phyloP scores from a whole-genome alignment of 2,329 filamentous ascomycete genomes.

The Exserohilum turcica region DNA sequence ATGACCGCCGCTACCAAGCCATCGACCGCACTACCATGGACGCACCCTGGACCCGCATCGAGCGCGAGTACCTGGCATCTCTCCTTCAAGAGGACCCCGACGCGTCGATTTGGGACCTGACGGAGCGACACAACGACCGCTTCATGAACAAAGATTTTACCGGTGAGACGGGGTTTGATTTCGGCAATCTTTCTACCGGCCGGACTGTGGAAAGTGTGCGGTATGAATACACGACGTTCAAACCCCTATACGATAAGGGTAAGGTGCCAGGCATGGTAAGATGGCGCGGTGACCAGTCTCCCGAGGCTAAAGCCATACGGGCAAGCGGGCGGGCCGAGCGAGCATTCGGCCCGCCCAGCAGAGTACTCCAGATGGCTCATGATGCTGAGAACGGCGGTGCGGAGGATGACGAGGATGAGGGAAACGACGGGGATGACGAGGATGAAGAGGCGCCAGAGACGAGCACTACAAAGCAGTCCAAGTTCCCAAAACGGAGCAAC shows the following conservation, averaged over 20 bases:
- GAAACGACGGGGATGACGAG: background rate
- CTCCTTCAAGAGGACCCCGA: conserved; percentile 21
- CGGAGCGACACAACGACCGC: conserved; percentile 32
- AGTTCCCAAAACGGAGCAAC: no score
- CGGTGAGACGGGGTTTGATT: conserved; percentile 10
- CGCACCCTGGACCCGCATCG: conserved; percentile 18
- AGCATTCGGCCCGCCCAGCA: conserved; percentile 10
- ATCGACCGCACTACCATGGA: conserved; percentile 31
- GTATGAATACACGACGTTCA: conserved; percentile 31
- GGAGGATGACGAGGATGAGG: background rate
- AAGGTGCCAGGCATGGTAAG: conserved; percentile 12
- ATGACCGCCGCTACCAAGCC: conserved; percentile 32
- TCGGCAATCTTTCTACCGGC: conserved; percentile 14
- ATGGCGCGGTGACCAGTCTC: conserved; percentile 11
- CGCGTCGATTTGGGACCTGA: conserved; percentile 32
- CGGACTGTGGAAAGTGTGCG: conserved; percentile 37
- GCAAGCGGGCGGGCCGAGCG: background rate
- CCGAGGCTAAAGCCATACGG: conserved; percentile 3
- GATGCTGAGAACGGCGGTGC: background rate
- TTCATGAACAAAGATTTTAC: conserved; percentile 23
- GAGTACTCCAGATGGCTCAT: conserved; percentile 7
- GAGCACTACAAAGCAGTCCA: no score
- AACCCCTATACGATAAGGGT: conserved; percentile 28
- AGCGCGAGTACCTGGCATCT: conserved; percentile 27
- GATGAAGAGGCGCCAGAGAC: no score